phyloP scores from a whole-genome alignment of 176 grass and related monocot genomes.

The Ampelocalamus luodianensis region DNA sequence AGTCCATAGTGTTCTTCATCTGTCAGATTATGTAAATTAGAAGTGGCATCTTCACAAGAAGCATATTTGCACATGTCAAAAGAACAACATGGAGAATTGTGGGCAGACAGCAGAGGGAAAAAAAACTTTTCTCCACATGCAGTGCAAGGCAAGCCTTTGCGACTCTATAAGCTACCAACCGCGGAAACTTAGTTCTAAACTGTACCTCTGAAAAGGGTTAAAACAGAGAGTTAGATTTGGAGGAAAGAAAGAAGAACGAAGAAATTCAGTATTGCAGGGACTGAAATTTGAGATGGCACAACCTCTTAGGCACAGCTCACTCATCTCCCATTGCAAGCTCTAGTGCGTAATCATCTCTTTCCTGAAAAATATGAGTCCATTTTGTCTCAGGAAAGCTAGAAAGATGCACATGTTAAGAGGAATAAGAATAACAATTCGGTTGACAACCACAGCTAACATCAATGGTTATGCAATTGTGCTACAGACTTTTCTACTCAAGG shows the following conservation, averaged over 20 bases:
- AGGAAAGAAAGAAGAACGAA: background rate
- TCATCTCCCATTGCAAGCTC: conserved; percentile 93
- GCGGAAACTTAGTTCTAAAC: background rate
- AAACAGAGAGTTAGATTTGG: conserved; percentile 8
- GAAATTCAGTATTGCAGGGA: background rate
- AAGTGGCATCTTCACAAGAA: background rate
- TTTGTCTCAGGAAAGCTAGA: conserved; percentile 27
- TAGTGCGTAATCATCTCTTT: conserved; percentile 90
- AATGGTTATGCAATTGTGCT: background rate
- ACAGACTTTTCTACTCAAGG: background rate
- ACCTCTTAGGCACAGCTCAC: conserved; percentile 48
- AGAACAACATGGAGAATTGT: background rate
- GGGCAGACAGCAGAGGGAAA: background rate
- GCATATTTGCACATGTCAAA: conserved; percentile 7
- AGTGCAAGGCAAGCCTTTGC: background rate
- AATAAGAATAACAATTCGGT: background rate
- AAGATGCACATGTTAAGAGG: background rate
- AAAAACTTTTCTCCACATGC: background rate
- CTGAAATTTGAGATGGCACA: conserved; percentile 4
- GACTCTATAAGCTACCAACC: conserved; percentile 13
- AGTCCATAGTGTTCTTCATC: too few species aligned
- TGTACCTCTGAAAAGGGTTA: background rate
- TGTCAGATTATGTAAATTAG: too few species aligned
- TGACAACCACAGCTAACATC: background rate
- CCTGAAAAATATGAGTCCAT: conserved; percentile 44